Percentiles rank a stretch among this genome's conserved stretches.
Evolutionary conservation across 2,329 filamentous ascomycete species (phyloP).

Genomic region (Stagonosporopsis vannaccii): DNA sequence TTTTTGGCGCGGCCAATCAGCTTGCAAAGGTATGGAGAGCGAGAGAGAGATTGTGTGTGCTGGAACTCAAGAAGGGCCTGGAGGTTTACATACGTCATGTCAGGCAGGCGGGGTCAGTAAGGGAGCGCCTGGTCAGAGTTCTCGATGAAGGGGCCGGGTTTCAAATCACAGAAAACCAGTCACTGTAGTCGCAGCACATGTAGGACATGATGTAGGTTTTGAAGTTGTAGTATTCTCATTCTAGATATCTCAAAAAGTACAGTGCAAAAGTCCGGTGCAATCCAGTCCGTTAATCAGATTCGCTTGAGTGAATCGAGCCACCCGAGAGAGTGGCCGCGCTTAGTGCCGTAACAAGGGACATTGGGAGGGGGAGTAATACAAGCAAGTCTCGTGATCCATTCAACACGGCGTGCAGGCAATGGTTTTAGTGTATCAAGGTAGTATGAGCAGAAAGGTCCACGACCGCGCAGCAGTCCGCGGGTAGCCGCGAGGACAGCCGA

Average conservation of each 20-base stretch:
- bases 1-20: no score
- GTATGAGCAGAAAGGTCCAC: conserved; percentile 18
- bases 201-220: neutral
- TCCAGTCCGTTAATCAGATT: conserved; percentile 10
- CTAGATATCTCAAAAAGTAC: neutral
- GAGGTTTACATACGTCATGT: no score
- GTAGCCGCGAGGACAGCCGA: conserved; percentile 27
- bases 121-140: no score
- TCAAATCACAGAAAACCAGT: no score
- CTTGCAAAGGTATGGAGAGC: no score
- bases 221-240: neutral
- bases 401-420: conserved; percentile 9
- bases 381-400: conserved; percentile 18
- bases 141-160: no score
- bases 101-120: no score
- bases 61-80: no score
- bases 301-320: neutral
- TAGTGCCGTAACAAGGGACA: conserved; percentile 10
- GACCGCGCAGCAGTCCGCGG: conserved; percentile 34
- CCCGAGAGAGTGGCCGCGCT: conserved; percentile 5
- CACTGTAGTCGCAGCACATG: no score
- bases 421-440: conserved; percentile 26
- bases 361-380: conserved; percentile 8
- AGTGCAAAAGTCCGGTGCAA: conserved; percentile 4
- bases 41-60: no score